Evolutionary conservation across 345 rosid species (phyloP).

Genomic region (Salix dunnii): DNA sequence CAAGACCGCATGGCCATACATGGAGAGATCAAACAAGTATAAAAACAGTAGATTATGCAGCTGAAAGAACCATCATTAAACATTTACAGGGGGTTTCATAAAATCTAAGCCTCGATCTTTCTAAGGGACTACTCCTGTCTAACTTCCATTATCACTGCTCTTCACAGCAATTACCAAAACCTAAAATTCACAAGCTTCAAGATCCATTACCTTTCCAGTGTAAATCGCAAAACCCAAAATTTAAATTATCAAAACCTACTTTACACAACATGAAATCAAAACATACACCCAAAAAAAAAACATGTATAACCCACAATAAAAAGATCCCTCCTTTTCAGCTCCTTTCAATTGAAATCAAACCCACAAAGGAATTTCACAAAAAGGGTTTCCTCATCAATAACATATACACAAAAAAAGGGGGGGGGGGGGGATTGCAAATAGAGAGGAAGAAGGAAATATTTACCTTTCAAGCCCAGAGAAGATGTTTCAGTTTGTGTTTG

Average conservation of each 20-base stretch:
- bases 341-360: neutral
- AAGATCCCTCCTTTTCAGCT: neutral
- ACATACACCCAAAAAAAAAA: neutral
- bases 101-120: neutral
- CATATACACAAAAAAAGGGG: neutral
- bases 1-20: neutral
- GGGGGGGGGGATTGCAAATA: neutral
- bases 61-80: neutral
- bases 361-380: neutral
- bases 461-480: neutral
- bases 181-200: neutral
- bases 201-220: no score
- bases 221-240: neutral
- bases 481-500: neutral
- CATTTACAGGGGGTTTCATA: neutral
- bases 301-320: neutral
- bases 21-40: neutral
- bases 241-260: neutral
- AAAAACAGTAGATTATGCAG: neutral
- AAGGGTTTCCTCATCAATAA: neutral
- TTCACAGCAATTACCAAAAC: neutral
- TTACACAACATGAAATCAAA: neutral
- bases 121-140: neutral
- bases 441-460: neutral
- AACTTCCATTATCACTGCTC: neutral